Base-by-base conservation (phyloP, 805 yeast genomes). In the Starmerella ratchasimensis region DNA sequence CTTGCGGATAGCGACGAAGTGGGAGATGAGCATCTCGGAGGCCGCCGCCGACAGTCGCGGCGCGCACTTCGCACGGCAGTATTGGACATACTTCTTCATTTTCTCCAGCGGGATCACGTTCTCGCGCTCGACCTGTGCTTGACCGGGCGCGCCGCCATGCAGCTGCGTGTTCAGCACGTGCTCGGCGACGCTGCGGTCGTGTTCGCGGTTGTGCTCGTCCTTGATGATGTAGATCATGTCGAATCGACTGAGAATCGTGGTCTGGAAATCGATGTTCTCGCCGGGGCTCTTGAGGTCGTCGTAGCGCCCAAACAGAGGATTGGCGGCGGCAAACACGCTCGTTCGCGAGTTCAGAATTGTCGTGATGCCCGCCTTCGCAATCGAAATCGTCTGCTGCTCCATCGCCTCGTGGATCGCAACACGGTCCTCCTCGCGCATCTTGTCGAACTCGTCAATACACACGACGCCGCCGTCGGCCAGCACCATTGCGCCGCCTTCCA, bases 401-500 rank as follows among this genome's bases (percentile, higher is more conserved):
- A 90, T 90, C 10, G 98, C 98, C 66, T 90, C 99, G 60, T 90
- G 99, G 49, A 90, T 90, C 0, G 98, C 97, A 27, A 90, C 97
- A 56, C 99, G 71, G 60, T 90, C 98, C 57, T 90, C 97, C 54
- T 90, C 99, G 57, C 97, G 71, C 99, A 90, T 90, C 66, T 90
- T 90, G 60, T 90, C 99, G 56, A 90, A 90, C 68, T 90, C 99
- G 65, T 90, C 99, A 54, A 90, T 90, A 69, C 97, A 90, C 33
- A 88, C 96, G 35, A 90, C 96, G 48, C 99, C 99, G 28, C 97
- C 97, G 62, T 90, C 98, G 0, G 99, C 98, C 35, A 90, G 65
- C n/a, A 90, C 98, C 96, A 90, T 86, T 7, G 99, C 99, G 61
- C 99, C 99, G 43, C 99, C 98, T 69, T 90, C 99, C 37, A 90